Conservation (phyloP, 163 green algal genomes). For the Coccomyxa subellipsoidea region DNA sequence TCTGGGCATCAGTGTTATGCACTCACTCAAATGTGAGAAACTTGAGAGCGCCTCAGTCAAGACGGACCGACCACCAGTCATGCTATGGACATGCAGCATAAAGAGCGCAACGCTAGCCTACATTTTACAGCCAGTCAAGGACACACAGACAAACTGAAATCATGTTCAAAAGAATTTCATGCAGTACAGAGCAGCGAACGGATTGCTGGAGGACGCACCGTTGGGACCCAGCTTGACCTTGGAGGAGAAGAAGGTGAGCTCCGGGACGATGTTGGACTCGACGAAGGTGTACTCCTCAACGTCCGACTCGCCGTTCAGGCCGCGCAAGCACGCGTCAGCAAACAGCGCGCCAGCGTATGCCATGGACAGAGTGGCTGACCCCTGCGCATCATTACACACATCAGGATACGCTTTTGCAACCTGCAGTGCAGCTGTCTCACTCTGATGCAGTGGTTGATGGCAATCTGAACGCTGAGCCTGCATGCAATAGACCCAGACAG, state of each 20-base stretch:
- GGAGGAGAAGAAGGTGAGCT: conserved; percentile 87
- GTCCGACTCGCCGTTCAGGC: conserved; percentile 79
- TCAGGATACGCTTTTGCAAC: background rate
- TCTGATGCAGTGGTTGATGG: too few relatives aligned
- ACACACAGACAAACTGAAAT: too few relatives aligned
- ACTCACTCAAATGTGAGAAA: background rate
- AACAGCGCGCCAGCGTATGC: conserved; percentile 93
- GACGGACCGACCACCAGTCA: background rate
- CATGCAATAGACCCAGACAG: too few relatives aligned
- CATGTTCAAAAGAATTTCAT: too few relatives aligned
- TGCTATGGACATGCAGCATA: too few relatives aligned
- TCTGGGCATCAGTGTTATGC: background rate
- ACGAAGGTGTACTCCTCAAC: conserved; percentile 89
- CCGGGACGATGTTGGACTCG: conserved; percentile 56
- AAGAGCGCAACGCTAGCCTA: too few relatives aligned
- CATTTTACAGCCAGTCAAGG: background rate
- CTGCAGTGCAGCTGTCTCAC: background rate
- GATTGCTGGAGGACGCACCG: conserved; percentile 25
- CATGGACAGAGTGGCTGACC: conserved; percentile 95
- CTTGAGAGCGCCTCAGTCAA: background rate
- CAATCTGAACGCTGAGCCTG: too few relatives aligned
- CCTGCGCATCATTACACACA: conserved; percentile 28
- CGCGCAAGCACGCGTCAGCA: conserved; percentile 87
- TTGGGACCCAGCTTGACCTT: conserved; percentile 58
- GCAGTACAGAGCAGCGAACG: conserved; percentile 60